Evolutionary conservation across 2,329 filamentous ascomycete species (phyloP).

Genomic region (Aspergillus alliaceus): DNA sequence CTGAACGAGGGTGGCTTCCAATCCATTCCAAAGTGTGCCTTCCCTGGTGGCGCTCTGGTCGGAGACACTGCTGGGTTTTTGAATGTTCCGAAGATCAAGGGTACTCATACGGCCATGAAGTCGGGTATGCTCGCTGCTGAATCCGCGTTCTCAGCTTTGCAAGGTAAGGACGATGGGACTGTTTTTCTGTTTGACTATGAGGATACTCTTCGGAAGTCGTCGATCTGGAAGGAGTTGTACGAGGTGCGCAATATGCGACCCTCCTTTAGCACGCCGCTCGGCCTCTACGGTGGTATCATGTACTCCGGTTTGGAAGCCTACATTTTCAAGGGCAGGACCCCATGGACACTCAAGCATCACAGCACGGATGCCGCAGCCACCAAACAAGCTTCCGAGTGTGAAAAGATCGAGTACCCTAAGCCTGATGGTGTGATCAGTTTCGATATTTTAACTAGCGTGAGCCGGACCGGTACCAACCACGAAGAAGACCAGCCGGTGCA

Average conservation of each 20-base stretch:
- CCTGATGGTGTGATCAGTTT: conserved; percentile 94
- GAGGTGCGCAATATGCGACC: conserved; percentile 97
- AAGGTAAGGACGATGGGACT: conserved; percentile 58
- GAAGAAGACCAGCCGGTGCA: conserved; percentile 98
- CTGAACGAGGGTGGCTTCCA: conserved; percentile 95
- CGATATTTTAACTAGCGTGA: conserved; percentile 93
- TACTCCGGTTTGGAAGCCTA: conserved; percentile 95
- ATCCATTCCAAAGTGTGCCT: conserved; percentile 94
- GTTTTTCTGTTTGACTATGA: conserved; percentile 96
- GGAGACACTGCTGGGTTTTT: conserved; percentile 95
- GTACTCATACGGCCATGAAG: conserved; percentile 96
- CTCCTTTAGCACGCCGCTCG: conserved; percentile 84
- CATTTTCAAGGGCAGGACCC: conserved; percentile 77
- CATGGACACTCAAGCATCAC: conserved; percentile 91
- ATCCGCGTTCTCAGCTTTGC: conserved; percentile 78
- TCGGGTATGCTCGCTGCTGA: conserved; percentile 96
- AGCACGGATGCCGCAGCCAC: conserved; percentile 75
- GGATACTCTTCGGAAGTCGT: conserved; percentile 77
- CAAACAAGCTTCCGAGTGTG: conserved; percentile 72
- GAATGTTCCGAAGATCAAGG: conserved; percentile 98
- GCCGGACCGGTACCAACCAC: conserved; percentile 93
- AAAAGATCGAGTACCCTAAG: conserved; percentile 95
- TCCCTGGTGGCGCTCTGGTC: conserved; percentile 92
- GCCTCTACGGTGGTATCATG: conserved; percentile 82
- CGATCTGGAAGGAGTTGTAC: conserved; percentile 91